Evolutionary conservation across 345 rosid genomes (phyloP), one percentile per base, ranked within the genome.

Genomic region (Rhizophora apiculata): DNA sequence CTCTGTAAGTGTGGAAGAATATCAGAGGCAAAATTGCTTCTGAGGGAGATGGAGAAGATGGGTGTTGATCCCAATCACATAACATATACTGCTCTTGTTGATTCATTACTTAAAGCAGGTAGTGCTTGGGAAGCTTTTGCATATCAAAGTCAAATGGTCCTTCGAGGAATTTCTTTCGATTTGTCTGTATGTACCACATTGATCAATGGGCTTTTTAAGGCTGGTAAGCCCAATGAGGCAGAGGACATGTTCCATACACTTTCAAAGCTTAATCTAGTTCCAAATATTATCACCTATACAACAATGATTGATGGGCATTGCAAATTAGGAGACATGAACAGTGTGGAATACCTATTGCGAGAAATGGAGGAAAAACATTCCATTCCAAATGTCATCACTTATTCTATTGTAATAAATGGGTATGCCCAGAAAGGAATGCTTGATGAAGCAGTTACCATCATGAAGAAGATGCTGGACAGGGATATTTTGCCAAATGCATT

Each of bases 141-240:
- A 58, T 84, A 85, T 65, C 88, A 88, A 70, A 74, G 88, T 75
- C 95, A 87, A 79, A 89, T 91, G 91, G 73, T 89, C 56, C 87
- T 85, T 72, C 88, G 86, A 31, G 97, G 97, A 39, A 76, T 87
- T 67, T 48, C 87, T 63, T 84, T 94, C 74, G 93, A 94, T 81
- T 78, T 89, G 77, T 86, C 87, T 77, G 75, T 85, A 64, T 91
- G 83, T 83, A 91, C 97, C 46, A 73, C 82, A 69, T 68, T 94
- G 81, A 78, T 94, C 73, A 89, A 89, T 77, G 91, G 98, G 37
- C 85, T 89, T 70, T 91, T 86, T 74, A 91, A 91, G 86, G 68
- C 85, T 60, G 89, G 93, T 30, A 85, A 77, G 71, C 63, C 72
- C 53, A 49, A 55, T 21, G 96, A 91, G 70, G 98, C 91, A 21